Base-by-base conservation (phyloP, 1,284 basidiomycete genomes). In the Blastosporella zonata region DNA sequence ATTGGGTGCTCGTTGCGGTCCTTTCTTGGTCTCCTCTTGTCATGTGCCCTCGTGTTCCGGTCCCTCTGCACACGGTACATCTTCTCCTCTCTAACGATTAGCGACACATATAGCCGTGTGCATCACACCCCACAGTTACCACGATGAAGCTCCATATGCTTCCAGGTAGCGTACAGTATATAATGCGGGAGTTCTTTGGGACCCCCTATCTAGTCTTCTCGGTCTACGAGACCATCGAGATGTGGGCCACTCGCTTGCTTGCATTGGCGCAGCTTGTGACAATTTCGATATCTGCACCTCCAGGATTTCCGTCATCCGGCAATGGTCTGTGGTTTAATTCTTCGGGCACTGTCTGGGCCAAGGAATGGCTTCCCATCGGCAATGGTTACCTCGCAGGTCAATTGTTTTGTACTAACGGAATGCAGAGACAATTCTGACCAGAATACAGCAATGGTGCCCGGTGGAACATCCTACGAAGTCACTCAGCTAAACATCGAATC, bases 321-420 rank as follows among this genome's bases (percentile, higher is more conserved):
- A 88, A 89, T 62, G 84, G 79, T 1, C 65, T 89, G 18, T 89
- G 86, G 86, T 88, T 81, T 57, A 75, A 65, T 6, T 53, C 70
- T 6, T 73, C 78, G 0, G 84, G 77, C 0, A 60, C 58, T 0
- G 60, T 73, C 25, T 88, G 86, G 86, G 67, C 72, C 0, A 70
- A 68, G 35, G 74, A 84, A 43, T 82, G 69, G 62, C 71, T 88
- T 18, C 86, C 87, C 1, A 67, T 88, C 22, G 87, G 86, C 21
- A 89, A 89, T 67, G 86, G 86, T 1, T 84, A 79, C 59, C 70
- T 88, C 36, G 87, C 76, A 58, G 85, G 84, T n/a, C 82, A 59
- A 43, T 12, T 12, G 7, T 13, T 18, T 21, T 10, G 15, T 12
- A 23, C 35, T 23, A 17, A 21, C n/a, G 15, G 22, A 13, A 20